Conservation (phyloP, 352 stramenopile species). For the Phytophthora colocasiae region DNA sequence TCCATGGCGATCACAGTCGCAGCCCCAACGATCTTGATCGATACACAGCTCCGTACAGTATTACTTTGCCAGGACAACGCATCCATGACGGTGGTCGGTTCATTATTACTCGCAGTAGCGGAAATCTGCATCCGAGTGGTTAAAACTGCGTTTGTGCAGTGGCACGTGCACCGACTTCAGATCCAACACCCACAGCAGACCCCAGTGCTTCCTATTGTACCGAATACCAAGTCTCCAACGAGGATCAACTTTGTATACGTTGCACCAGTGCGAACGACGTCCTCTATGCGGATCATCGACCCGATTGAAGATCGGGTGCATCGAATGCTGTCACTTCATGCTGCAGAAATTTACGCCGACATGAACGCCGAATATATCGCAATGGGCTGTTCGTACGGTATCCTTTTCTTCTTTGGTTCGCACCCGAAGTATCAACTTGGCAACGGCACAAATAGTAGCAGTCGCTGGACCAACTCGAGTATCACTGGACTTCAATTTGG, state of each 20-base stretch:
- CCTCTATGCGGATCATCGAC: slow-evolving; percentile 9
- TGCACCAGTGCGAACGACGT: not conserved
- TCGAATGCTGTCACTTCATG: slow-evolving; percentile 28
- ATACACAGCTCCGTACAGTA: slow-evolving; percentile 35
- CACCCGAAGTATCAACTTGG: slow-evolving; percentile 39
- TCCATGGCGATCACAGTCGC: slow-evolving; percentile 29
- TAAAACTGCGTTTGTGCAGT: slow-evolving; percentile 32
- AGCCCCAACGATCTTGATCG: slow-evolving; percentile 30
- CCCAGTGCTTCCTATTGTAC: not conserved
- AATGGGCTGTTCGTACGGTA: slow-evolving; percentile 44
- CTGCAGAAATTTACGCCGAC: slow-evolving; percentile 34
- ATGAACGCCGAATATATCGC: slow-evolving; percentile 63
- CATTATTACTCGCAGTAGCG: slow-evolving; percentile 32
- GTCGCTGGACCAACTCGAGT: slow-evolving; percentile 6
- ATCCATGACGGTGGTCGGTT: slow-evolving; percentile 24
- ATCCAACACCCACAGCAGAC: not conserved
- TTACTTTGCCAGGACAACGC: slow-evolving; percentile 21
- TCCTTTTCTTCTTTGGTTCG: slow-evolving; percentile 43
- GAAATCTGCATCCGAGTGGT: slow-evolving; percentile 36
- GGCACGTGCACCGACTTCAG: slow-evolving; percentile 7
- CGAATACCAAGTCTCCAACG: too few species aligned
- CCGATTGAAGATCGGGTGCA: slow-evolving; percentile 9
- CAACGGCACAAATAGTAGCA: not conserved
- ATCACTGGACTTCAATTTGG: slow-evolving; percentile 27
- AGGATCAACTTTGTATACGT: not conserved